Percentiles rank a stretch among this genome's conserved stretches.
Conservation (phyloP, 2,329 filamentous ascomycete genomes). For the Penicillium decumbens region DNA sequence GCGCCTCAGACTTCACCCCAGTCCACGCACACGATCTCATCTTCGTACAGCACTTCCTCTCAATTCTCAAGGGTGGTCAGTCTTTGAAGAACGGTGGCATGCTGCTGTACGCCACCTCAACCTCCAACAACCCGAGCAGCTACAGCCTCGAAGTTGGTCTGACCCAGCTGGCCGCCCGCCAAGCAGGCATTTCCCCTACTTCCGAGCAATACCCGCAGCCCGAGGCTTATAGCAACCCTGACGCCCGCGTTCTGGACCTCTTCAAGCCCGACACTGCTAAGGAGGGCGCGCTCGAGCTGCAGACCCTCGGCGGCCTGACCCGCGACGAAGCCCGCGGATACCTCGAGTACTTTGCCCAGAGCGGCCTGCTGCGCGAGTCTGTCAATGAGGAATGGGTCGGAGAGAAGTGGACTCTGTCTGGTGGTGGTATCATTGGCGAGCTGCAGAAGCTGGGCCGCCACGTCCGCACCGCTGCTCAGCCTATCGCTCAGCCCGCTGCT, state of each 20-base stretch:
- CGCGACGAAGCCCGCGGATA: slow-evolving; percentile 70
- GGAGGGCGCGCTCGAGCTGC: slow-evolving; percentile 41
- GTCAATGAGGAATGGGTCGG: slow-evolving; percentile 67
- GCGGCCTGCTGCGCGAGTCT: slow-evolving; percentile 67
- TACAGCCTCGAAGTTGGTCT: slow-evolving; percentile 67
- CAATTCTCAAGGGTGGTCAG: slow-evolving; percentile 52
- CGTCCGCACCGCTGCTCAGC: slow-evolving; percentile 8
- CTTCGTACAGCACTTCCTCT: slow-evolving; percentile 69
- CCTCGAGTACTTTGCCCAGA: slow-evolving; percentile 91
- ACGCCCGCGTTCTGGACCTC: slow-evolving; percentile 49
- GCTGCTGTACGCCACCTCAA: slow-evolving; percentile 68
- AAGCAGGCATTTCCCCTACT: slow-evolving; percentile 34
- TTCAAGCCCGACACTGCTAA: slow-evolving; percentile 33
- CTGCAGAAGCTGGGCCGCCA: slow-evolving; percentile 62
- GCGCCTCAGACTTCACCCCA: slow-evolving; percentile 61
- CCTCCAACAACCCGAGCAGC: slow-evolving; percentile 62
- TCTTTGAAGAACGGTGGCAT: slow-evolving; percentile 68
- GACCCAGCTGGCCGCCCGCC: slow-evolving; percentile 45
- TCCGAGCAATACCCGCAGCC: slow-evolving; percentile 44
- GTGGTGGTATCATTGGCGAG: slow-evolving; percentile 78
- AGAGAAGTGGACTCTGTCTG: slow-evolving; percentile 79
- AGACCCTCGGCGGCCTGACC: slow-evolving; percentile 62
- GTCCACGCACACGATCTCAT: slow-evolving; percentile 84
- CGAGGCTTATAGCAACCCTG: slow-evolving; percentile 51
- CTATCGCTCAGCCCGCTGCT: slow-evolving; percentile 8